A percentile compares a stretch with the other conserved stretches of the same genome.
Conservation (phyloP, 176 grass and related monocot species). For the Poa pratensis region DNA sequence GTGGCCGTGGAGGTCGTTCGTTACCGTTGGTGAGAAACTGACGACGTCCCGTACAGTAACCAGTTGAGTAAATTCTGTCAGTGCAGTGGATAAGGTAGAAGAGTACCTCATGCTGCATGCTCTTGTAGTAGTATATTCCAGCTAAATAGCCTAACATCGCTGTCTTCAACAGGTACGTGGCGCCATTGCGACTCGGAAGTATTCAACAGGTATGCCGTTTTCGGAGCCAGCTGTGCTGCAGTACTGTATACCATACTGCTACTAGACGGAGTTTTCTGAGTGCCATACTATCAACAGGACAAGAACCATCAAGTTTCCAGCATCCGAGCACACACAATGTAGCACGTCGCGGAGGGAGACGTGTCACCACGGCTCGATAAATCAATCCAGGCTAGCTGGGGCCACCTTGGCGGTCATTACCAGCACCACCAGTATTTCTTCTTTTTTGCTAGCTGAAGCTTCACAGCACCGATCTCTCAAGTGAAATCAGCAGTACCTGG, state of each 20-base stretch:
- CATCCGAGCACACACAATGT: background rate
- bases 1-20: slow-evolving; percentile 11
- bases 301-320: background rate
- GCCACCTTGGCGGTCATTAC: background rate
- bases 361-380: slow-evolving; percentile 24
- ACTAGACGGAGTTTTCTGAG: background rate
- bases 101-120: background rate
- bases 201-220: slow-evolving; percentile 11
- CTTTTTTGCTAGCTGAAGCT: background rate
- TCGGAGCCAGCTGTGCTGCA: slow-evolving; percentile 41
- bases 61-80: background rate
- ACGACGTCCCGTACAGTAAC: background rate
- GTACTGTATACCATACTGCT: background rate
- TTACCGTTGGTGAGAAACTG: slow-evolving; percentile 23
- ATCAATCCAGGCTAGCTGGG: background rate
- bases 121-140: background rate
- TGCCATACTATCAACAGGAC: background rate
- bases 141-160: background rate
- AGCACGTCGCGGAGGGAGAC: slow-evolving; percentile 40
- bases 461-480: background rate
- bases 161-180: slow-evolving; percentile 24
- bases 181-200: background rate
- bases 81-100: slow-evolving; percentile 3
- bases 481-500: background rate
- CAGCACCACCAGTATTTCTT: background rate